Percentiles rank a stretch among this genome's conserved stretches.
Conservation (phyloP, 305 asterid species). For the Fraxinus sp. region DNA sequence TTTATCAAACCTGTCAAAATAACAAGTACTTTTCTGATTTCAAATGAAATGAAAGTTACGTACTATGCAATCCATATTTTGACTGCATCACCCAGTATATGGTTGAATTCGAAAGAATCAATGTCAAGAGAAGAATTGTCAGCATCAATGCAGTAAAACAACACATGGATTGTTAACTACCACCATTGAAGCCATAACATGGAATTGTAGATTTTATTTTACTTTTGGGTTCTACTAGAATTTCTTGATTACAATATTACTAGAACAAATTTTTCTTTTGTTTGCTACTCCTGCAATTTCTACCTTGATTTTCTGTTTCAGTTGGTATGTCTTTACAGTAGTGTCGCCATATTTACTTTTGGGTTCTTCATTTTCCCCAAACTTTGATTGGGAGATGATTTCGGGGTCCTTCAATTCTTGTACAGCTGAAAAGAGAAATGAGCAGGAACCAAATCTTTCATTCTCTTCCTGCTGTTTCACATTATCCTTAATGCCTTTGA, state of each 20-base stretch:
- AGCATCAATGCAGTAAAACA: neutral
- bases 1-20: neutral
- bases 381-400: conserved; percentile 6
- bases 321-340: neutral
- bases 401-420: conserved; percentile 18
- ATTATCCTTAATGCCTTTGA: conserved; percentile 49
- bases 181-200: neutral
- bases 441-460: conserved; percentile 28
- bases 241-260: neutral
- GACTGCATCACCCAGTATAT: neutral
- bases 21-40: neutral
- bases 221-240: neutral
- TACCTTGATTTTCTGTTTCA: neutral
- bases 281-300: neutral
- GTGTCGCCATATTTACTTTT: neutral
- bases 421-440: conserved; percentile 2
- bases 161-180: neutral
- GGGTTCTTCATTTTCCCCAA: neutral
- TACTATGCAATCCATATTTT: neutral
- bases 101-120: neutral
- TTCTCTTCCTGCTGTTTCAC: conserved; percentile 40
- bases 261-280: neutral
- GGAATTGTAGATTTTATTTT: neutral
- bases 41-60: neutral
- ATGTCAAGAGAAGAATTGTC: neutral